A percentile compares a stretch with the other conserved stretches of the same genome.
These are phyloP conservation scores for Penicillium sp. DNA, from an alignment of 2,329 filamentous ascomycete species.

Conservation along the genomic window DNA sequence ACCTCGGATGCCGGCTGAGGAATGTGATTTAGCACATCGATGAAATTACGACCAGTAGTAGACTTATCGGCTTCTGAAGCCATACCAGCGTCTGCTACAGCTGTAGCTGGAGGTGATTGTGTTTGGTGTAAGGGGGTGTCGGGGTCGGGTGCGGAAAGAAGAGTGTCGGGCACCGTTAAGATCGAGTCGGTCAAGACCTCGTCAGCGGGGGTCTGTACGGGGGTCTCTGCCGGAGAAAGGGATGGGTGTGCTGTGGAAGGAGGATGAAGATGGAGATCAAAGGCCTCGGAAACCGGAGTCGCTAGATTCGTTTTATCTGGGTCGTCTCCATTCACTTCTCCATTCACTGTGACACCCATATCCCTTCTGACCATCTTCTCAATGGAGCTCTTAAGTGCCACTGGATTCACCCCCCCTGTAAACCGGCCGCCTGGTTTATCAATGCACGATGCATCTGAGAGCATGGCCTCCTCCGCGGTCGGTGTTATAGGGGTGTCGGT, in stretches of 20 bases:
- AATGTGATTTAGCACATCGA: constrained; percentile 11
- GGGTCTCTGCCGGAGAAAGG: constrained; percentile 4
- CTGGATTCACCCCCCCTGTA: constrained; percentile 1
- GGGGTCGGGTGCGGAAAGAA: constrained; percentile 3
- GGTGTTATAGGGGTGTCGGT: constrained; percentile 22
- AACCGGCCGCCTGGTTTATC: constrained; percentile 5
- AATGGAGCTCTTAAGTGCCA: constrained; percentile 3
- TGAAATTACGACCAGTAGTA: constrained; percentile 3
- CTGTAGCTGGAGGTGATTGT: constrained; percentile 2
- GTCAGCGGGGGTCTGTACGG: constrained; percentile 3
- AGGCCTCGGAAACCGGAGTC: constrained; percentile 11
- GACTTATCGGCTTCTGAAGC: constrained; percentile 1
- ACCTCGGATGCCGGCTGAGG: constrained; percentile 11
- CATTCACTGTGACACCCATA: not conserved
- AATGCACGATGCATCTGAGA: constrained; percentile 1
- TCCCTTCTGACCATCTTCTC: not conserved
- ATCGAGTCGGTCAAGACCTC: constrained; percentile 4
- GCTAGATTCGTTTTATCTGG: constrained; percentile 5
- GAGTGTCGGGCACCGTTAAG: not conserved
- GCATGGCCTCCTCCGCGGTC: constrained; percentile 19
- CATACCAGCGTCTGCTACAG: constrained; percentile 3
- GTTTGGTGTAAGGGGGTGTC: constrained; percentile 3
- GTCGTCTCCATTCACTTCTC: not conserved
- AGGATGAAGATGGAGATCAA: not conserved
- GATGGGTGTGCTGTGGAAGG: constrained; percentile 2